Conservation (phyloP, 2,329 filamentous ascomycete genomes). For the Fusarium albidum region DNA sequence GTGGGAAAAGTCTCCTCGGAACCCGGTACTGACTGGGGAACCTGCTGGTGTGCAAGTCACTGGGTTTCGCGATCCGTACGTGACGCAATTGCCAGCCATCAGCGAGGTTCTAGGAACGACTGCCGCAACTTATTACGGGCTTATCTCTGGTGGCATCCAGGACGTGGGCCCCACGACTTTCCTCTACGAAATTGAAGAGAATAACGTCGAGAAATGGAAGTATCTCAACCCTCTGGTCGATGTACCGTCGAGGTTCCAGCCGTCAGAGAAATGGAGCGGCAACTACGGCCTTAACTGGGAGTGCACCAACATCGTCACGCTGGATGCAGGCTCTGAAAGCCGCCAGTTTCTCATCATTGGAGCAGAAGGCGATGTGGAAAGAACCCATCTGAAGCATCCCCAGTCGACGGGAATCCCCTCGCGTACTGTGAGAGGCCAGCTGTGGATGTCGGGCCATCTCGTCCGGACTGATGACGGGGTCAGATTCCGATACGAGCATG, state of each 20-base stretch:
- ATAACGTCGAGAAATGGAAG: constrained; percentile 50
- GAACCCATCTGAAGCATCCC: constrained; percentile 1
- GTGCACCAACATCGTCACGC: constrained; percentile 52
- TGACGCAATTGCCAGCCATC: constrained; percentile 36
- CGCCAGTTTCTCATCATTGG: constrained; percentile 53
- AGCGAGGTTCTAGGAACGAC: constrained; percentile 18
- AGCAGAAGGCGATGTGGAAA: constrained; percentile 47
- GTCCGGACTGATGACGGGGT: background rate
- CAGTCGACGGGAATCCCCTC: background rate
- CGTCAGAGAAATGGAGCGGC: constrained; percentile 52
- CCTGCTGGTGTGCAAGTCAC: constrained; percentile 38
- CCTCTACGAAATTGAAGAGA: constrained; percentile 51
- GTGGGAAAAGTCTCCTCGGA: constrained; percentile 39
- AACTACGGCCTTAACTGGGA: constrained; percentile 60
- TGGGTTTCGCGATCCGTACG: constrained; percentile 43
- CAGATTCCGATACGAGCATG: constrained; percentile 8
- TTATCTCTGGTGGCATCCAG: constrained; percentile 56
- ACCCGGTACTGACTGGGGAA: constrained; percentile 40
- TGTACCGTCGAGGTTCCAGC: constrained; percentile 47
- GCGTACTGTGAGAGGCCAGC: constrained; percentile 3
- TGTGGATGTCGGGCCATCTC: constrained; percentile 23
- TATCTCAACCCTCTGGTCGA: constrained; percentile 52
- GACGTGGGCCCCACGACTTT: constrained; percentile 52
- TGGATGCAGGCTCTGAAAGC: constrained; percentile 40
- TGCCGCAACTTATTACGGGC: constrained; percentile 48